Conservation (phyloP, 257 asterid species). For the Fraxinus quadrangulata region DNA sequence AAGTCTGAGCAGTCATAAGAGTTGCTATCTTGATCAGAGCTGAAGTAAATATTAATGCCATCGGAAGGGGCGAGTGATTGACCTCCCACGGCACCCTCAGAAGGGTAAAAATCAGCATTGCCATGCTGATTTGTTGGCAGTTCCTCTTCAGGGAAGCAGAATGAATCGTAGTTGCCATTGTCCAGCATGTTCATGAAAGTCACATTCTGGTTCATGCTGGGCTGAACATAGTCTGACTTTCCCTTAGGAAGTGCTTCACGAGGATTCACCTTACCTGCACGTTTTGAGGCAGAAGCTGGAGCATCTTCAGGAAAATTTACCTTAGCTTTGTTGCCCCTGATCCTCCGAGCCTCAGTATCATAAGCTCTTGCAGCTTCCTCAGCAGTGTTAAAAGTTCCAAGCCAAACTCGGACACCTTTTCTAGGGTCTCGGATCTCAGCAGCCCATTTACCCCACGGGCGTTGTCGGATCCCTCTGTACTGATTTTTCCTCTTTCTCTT, state of each 20-base stretch:
- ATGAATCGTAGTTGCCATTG: slow-evolving; percentile 20
- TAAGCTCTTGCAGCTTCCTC: slow-evolving; percentile 99
- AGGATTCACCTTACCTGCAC: slow-evolving; percentile 35
- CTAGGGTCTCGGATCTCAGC: slow-evolving; percentile 98
- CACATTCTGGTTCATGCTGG: slow-evolving; percentile 21
- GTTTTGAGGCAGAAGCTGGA: slow-evolving; percentile 43
- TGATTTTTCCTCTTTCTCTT: slow-evolving; percentile 95
- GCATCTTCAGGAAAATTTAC: slow-evolving; percentile 85
- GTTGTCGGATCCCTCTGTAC: slow-evolving; percentile 92
- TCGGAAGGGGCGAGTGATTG: slow-evolving; percentile 50
- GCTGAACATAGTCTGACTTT: slow-evolving; percentile 9
- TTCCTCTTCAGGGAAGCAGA: slow-evolving; percentile 52
- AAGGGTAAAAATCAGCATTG: slow-evolving; percentile 32
- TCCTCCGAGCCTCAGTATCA: slow-evolving; percentile 86
- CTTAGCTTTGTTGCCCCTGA: slow-evolving; percentile 94
- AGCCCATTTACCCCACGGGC: slow-evolving; percentile 99
- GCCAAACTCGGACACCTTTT: slow-evolving; percentile 98
- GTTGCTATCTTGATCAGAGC: slow-evolving; percentile 81
- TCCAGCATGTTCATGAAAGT: slow-evolving; percentile 19
- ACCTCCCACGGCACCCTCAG: slow-evolving; percentile 39
- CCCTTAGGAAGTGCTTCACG: slow-evolving; percentile 34
- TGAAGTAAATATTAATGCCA: slow-evolving; percentile 50
- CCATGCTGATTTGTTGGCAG: slow-evolving; percentile 51
- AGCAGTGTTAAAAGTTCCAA: slow-evolving; percentile 93
- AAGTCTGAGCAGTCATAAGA: slow-evolving; percentile 84